Evolutionary conservation across 148 eudicot genomes (phyloP).

Genomic region (Rhododendron mucronatum): DNA sequence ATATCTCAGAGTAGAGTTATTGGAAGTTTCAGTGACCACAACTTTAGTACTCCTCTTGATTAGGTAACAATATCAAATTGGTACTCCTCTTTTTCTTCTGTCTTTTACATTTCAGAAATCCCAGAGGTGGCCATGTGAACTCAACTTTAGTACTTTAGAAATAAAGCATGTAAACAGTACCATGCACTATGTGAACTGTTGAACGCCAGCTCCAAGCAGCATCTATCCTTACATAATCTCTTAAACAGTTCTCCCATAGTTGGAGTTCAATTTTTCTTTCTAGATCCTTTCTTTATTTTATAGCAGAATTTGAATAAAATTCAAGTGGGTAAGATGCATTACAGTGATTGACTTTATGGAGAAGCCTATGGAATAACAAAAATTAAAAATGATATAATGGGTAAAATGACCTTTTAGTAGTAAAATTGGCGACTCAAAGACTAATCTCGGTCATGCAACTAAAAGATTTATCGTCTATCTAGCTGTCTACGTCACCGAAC

Average conservation of each 20-base stretch:
- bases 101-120: background rate
- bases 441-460: background rate
- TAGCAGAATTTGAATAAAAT: background rate
- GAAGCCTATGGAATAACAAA: background rate
- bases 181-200: background rate
- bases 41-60: no score
- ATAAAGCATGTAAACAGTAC: background rate
- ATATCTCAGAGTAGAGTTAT: background rate
- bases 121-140: conserved; percentile 2
- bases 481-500: background rate
- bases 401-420: background rate
- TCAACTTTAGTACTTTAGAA: background rate
- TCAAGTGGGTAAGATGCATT: background rate
- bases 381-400: background rate
- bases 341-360: background rate
- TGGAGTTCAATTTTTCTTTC: background rate
- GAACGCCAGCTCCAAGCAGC: background rate
- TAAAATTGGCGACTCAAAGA: background rate
- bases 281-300: background rate
- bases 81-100: no score
- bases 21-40: background rate
- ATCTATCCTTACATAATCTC: background rate
- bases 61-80: no score
- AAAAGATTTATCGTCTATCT: background rate
- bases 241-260: background rate